Conservation (phyloP, 768 basidiomycete species). For the Auriscalpium orientale region DNA sequence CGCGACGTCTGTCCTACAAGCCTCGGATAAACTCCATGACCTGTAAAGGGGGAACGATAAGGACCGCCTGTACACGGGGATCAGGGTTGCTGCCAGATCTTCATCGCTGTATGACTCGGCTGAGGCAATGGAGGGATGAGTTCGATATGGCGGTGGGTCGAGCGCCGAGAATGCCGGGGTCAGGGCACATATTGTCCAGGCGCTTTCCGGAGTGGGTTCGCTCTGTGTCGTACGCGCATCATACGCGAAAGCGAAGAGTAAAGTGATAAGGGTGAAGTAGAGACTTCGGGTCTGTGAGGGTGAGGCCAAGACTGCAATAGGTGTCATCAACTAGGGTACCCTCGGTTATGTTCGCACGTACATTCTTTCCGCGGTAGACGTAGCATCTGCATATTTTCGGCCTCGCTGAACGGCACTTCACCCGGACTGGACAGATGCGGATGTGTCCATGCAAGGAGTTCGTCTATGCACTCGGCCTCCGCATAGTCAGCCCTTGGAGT, state of each 20-base stretch:
- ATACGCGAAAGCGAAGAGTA: constrained; percentile 78
- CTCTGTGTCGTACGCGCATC: constrained; percentile 69
- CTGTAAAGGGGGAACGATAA: constrained; percentile 76
- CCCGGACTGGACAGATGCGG: constrained; percentile 34
- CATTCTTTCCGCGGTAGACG: constrained; percentile 46
- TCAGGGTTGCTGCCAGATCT: constrained; percentile 45
- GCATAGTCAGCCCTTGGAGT: constrained; percentile 66
- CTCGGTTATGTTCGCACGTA: constrained; percentile 18
- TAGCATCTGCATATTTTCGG: constrained; percentile 63
- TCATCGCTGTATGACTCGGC: constrained; percentile 25
- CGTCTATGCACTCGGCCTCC: constrained; percentile 69
- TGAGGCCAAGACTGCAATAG: constrained; percentile 44
- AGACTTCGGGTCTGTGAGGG: constrained; percentile 48
- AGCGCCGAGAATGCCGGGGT: constrained; percentile 79
- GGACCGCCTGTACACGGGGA: constrained; percentile 64
- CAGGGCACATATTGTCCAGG: constrained; percentile 74
- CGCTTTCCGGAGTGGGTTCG: constrained; percentile 83
- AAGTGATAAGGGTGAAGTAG: constrained; percentile 59
- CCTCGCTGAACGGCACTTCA: constrained; percentile 54
- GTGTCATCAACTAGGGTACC: background rate
- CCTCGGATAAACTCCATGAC: constrained; percentile 66
- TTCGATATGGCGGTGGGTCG: constrained; percentile 52
- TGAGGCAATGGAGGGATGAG: background rate
- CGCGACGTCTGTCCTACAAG: constrained; percentile 59
- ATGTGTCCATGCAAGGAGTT: constrained; percentile 59